phyloP scores from a whole-genome alignment of 805 yeast genomes.

The Jamesozyma gamospora region DNA sequence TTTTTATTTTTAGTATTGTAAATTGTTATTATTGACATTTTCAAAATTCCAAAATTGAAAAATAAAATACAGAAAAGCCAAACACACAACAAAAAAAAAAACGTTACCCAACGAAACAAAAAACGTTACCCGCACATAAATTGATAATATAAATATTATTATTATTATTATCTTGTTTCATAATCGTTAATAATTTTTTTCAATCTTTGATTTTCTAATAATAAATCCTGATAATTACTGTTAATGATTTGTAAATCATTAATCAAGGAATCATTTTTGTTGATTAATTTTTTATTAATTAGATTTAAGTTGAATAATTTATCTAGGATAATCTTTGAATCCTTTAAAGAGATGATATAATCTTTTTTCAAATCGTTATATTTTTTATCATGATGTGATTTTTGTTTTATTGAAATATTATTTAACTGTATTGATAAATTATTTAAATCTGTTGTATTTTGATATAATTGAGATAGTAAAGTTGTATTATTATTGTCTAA shows the following conservation, averaged over 20 bases:
- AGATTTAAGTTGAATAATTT: conserved; percentile 4
- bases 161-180: too few species aligned
- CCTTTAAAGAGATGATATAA: conserved; percentile 3
- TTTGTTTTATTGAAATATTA: conserved; percentile 4
- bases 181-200: not conserved
- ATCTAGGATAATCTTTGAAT: conserved; percentile 2
- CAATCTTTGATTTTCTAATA: not conserved
- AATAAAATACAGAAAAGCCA: too few species aligned
- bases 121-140: not conserved
- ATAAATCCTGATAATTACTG: not conserved
- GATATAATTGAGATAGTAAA: conserved; percentile 18
- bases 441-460: conserved; percentile 8
- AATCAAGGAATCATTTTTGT: conserved; percentile 1
- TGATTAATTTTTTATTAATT: conserved; percentile 7
- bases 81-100: too few species aligned
- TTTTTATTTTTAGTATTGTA: too few species aligned
- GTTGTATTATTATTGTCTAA: conserved; percentile 2
- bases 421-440: conserved; percentile 10
- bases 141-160: not conserved
- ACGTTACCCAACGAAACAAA: too few species aligned
- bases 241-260: conserved; percentile 4
- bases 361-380: conserved; percentile 19
- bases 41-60: too few species aligned
- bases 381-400: conserved; percentile 15
- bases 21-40: too few species aligned